Conservation (phyloP, 2,329 filamentous ascomycete species). For the Phaeosphaeriaceae sp. region DNA sequence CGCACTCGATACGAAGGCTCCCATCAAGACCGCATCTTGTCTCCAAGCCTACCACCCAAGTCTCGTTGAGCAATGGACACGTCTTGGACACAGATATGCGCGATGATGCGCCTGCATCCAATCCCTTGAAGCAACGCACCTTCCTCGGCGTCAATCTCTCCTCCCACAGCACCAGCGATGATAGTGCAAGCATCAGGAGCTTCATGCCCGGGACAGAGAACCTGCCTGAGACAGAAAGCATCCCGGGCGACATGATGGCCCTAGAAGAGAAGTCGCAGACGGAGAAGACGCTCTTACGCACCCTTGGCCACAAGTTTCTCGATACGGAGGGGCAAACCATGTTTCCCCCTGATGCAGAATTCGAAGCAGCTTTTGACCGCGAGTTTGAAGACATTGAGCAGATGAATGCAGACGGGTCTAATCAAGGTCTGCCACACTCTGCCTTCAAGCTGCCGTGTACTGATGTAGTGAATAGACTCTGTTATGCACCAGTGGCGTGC, state of each 20-base stretch:
- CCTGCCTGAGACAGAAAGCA: constrained; percentile 77
- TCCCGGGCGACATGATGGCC: constrained; percentile 75
- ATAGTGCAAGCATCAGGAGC: constrained; percentile 71
- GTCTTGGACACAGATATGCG: constrained; percentile 66
- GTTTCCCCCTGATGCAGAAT: constrained; percentile 53
- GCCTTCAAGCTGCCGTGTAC: constrained; percentile 24
- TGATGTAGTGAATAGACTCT: constrained; percentile 46
- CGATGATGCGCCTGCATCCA: constrained; percentile 36
- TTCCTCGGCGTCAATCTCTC: constrained; percentile 47
- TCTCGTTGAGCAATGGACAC: constrained; percentile 80
- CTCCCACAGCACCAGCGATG: constrained; percentile 61
- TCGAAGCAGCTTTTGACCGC: constrained; percentile 70
- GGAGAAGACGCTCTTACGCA: constrained; percentile 71
- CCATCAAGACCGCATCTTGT: constrained; percentile 50
- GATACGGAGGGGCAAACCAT: constrained; percentile 61
- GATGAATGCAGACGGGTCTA: constrained; percentile 58
- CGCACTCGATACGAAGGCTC: constrained; percentile 48
- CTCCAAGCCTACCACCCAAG: constrained; percentile 79
- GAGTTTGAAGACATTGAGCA: constrained; percentile 81
- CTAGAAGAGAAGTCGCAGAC: constrained; percentile 65
- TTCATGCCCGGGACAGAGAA: constrained; percentile 68
- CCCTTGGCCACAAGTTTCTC: constrained; percentile 66
- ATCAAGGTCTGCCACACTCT: constrained; percentile 62
- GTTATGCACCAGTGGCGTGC: constrained; percentile 80
- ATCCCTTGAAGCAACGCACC: constrained; percentile 48